Base-by-base conservation (phyloP, 768 basidiomycete genomes). In the Boletus tomentosulus region DNA sequence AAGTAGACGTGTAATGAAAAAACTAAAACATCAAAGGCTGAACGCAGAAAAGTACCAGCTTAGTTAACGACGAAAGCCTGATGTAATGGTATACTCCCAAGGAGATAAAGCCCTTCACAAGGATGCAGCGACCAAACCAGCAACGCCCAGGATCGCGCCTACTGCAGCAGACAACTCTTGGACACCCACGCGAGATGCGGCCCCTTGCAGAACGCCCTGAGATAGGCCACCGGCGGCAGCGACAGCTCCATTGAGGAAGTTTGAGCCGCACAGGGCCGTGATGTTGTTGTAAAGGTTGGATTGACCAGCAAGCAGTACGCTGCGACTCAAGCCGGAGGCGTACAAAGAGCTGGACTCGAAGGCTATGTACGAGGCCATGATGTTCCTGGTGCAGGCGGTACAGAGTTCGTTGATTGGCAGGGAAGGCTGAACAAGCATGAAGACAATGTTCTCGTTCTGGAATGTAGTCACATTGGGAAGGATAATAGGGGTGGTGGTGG, bases 281-380 rank as follows among this genome's bases (percentile, higher is more conserved):
- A 94, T 75, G 53, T 74, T 80, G 22, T 64, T 60, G 80, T 90
- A 96, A 35, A 98, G 78, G 8, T 59, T 64, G 15, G 70, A 37
- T 72, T 98, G 93, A 45, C 79, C 80, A 30, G 73, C 65, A 43
- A 98, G 74, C 51, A 98, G 74, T 13, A 75, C 66, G 63, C 86
- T 89, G 62, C 78, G 76, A 54, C 57, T 49, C 27, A 97, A 64
- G 47, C 96, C 93, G 28, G 87, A 81, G 8, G 79, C 89, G 69
- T 92, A 98, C 1, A 87, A 87, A 42, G 75, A 72, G 52, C 69
- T 68, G 39, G 82, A 79, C 73, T 94, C 89, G 70, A 81, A 95
- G 53, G 74, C 70, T 70, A 91, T 84, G 79, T 90, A 99, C 9
- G 83, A 60, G 2, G 83, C 80, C 59, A 98, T 66, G 66, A 94